phyloP scores from a whole-genome alignment of 331 rosid genomes.

The Arachis monticola region DNA sequence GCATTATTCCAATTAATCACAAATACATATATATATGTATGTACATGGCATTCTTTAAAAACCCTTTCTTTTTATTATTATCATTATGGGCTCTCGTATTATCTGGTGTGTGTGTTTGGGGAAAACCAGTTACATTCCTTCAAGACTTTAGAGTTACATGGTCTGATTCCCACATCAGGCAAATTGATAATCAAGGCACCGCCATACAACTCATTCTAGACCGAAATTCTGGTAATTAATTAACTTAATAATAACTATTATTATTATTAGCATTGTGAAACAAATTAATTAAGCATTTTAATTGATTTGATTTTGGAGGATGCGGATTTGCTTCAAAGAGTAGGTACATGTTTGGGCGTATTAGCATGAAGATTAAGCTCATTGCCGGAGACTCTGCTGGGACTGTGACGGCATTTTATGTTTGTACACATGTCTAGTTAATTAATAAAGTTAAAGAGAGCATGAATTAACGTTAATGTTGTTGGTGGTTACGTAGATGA shows the following conservation, averaged over 20 bases:
- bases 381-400: slow-evolving; percentile 93
- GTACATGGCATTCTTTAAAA: slow-evolving; percentile 34
- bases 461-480: background rate
- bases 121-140: slow-evolving; percentile 73
- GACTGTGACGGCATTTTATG: slow-evolving; percentile 93
- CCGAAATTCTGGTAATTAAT: slow-evolving; percentile 70
- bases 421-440: too few species aligned
- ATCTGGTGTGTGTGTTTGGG: slow-evolving; percentile 46
- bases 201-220: slow-evolving; percentile 80
- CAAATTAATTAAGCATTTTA: too few species aligned
- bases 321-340: slow-evolving; percentile 82
- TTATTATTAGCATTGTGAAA: background rate
- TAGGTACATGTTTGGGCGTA: slow-evolving; percentile 81
- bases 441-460: too few species aligned
- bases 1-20: slow-evolving; percentile 38
- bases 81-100: slow-evolving; percentile 41
- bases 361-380: slow-evolving; percentile 96
- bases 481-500: slow-evolving; percentile 55
- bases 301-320: slow-evolving; percentile 47
- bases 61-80: background rate
- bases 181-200: slow-evolving; percentile 67
- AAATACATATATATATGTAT: background rate
- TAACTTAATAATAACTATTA: background rate
- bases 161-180: slow-evolving; percentile 75
- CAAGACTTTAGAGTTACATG: slow-evolving; percentile 74